These are phyloP conservation scores for Simplicillium aogashimaense DNA, from an alignment of 2,329 filamentous ascomycete genomes.

Conservation along the genomic window DNA sequence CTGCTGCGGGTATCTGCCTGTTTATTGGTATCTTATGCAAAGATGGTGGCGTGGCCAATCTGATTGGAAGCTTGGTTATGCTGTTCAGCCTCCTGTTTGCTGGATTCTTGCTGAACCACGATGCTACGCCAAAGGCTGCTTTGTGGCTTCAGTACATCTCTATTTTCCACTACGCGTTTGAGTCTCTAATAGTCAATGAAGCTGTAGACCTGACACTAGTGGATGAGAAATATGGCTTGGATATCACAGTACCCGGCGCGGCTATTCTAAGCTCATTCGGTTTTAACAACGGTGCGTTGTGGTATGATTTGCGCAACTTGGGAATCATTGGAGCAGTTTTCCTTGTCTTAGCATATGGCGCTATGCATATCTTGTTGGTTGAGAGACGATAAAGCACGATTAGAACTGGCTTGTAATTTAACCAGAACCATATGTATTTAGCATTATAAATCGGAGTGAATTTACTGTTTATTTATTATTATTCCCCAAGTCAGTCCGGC, in stretches of 20 bases:
- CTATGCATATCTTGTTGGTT: slow-evolving; percentile 88
- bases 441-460: no score
- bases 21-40: slow-evolving; percentile 95
- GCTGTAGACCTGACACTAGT: slow-evolving; percentile 81
- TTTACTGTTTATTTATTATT: no score
- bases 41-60: slow-evolving; percentile 81
- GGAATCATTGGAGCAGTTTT: slow-evolving; percentile 76
- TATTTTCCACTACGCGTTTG: slow-evolving; percentile 97
- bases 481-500: no score
- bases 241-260: slow-evolving; percentile 91
- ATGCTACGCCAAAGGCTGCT: slow-evolving; percentile 77
- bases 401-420: slow-evolving; percentile 15
- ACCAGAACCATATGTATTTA: background rate
- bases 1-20: slow-evolving; percentile 84
- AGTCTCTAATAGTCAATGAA: slow-evolving; percentile 94
- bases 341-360: slow-evolving; percentile 76
- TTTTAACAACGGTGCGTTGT: slow-evolving; percentile 79
- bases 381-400: slow-evolving; percentile 56
- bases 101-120: slow-evolving; percentile 86
- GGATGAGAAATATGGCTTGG: slow-evolving; percentile 90
- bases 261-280: slow-evolving; percentile 92
- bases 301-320: slow-evolving; percentile 73
- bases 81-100: slow-evolving; percentile 93
- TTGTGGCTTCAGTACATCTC: slow-evolving; percentile 88
- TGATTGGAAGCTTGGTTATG: slow-evolving; percentile 94